These are phyloP conservation scores for Gentiana straminea DNA, from an alignment of 257 asterid genomes.

Conservation along the genomic window DNA sequence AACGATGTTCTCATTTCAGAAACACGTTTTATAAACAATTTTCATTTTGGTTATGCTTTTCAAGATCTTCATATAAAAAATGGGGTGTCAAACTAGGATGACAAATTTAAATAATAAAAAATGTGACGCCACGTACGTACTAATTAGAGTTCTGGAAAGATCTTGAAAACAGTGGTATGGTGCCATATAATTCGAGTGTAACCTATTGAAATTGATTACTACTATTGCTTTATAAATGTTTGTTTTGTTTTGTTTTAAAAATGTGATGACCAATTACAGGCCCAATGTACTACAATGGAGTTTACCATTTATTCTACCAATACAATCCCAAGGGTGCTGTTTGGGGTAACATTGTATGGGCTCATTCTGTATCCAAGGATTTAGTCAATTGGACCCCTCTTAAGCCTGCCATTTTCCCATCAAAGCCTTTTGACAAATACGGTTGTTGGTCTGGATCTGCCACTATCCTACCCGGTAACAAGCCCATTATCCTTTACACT, in stretches of 20 bases:
- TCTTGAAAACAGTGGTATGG: too few species aligned
- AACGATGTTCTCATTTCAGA: too few species aligned
- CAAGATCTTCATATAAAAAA: too few species aligned
- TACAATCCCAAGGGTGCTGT: conserved; percentile 60
- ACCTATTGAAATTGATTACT: too few species aligned
- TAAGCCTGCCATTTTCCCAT: conserved; percentile 44
- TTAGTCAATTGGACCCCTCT: conserved; percentile 47
- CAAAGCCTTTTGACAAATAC: conserved; percentile 45
- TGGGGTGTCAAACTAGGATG: too few species aligned
- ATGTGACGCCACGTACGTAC: too few species aligned
- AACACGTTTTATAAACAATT: too few species aligned
- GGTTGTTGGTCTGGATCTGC: conserved; percentile 92
- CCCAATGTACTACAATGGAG: conserved; percentile 64
- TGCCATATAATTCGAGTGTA: too few species aligned
- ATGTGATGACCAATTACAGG: conserved; percentile 14
- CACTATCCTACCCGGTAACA: conserved; percentile 52
- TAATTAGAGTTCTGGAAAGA: too few species aligned
- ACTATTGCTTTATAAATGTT: neutral
- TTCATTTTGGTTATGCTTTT: too few species aligned
- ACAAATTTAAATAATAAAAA: too few species aligned
- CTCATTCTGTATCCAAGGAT: conserved; percentile 62
- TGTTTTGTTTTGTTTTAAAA: neutral
- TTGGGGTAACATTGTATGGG: conserved; percentile 83
- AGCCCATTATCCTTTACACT: conserved; percentile 68
- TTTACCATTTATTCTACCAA: conserved; percentile 67